Evolutionary conservation across 1,284 basidiomycete species (phyloP), one percentile per base, ranked within the genome.

Genomic region (Ceratobasidium sp.): DNA sequence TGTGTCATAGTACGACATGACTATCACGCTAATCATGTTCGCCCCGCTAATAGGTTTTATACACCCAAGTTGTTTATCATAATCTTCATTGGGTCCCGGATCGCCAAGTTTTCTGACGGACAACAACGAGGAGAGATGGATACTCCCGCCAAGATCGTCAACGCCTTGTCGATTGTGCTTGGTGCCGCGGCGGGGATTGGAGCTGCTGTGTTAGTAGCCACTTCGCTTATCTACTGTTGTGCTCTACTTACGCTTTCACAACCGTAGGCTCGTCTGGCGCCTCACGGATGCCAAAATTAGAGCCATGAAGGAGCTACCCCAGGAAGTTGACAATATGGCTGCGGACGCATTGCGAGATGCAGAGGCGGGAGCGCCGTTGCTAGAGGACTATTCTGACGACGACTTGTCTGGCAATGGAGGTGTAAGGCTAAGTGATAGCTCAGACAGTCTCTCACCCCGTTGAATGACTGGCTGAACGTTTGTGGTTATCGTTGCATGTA

Each of bases 71-170:
- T 91, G 6, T 80, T 90, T 41, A 82, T 94, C 26, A 86, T 91
- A 72, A 87, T 90, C 28, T 93, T 93, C 79, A 87, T 93, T 71
- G 93, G 92, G 0, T 90, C 90, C 0, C 86, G 88, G 26, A 86
- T 93, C 55, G 91, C 90, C 50, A 83, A 84, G 28, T 81, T 94
- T 21, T 90, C 92, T 3, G 92, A 94, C 76, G 91, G 91, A 32
- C 85, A 90, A 76, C 87, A 89, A 74, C 84, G 92, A 52, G 84
- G 82, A 36, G 82, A 88, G 57, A 94, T 94, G 92, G 92, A 93
- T 50, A 58, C 76, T 88, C 88, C 85, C 60, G 88, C 89, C 1
- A 91, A 88, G 78, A 79, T 91, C 34, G 75, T 93, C 73, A 91
- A 93, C 77, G 81, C 81, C 1, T 77, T 84, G 21, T 80, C 92